Base-by-base conservation (phyloP, 371 early-diverging fungal species). In the Caulochytrium protostelioides region DNA sequence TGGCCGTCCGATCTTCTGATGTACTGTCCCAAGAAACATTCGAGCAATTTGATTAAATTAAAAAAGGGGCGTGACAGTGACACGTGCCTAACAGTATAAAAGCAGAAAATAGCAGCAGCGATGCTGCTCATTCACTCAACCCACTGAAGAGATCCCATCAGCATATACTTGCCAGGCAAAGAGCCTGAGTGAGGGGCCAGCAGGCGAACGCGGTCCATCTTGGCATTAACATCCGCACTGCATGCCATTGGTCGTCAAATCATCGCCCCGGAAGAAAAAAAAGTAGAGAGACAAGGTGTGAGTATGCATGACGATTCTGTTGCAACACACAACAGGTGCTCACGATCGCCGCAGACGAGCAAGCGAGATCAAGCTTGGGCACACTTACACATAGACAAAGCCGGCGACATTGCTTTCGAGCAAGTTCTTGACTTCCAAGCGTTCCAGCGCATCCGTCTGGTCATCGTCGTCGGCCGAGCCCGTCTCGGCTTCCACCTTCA, bases 141-240 rank as follows among this genome's bases (percentile, higher is more conserved):
- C 94, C 94, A 94, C 50, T 83, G 81, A 40, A 84, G 65, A 9
- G 72, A 46, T 9, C 79, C 87, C 65, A 84, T 63, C 27, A 86
- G 38, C 38, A 87, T 50, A 47, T 77, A 77, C 42, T 67, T 70
- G 30, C 73, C 74, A 8, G 86, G 87, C 42, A 94, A 55, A 33
- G 76, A 61, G 2, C 86, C 86, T 2, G 89, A 83, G 19, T 75
- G 73, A 4, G 95, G 95, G 6, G 82, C 66, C 17, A 89, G 40
- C 15, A 91, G 57, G 0, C 78, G 84, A 46, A 91, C 43, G 44
- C 76, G 80, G 28, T 65, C 52, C 39, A 76, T 78, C 2, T 50
- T 59, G 30, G 72, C 79, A 47, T 86, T 79, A 6, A 89, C 76
- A 37, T 79, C 80, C 3, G 83, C 76, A 18, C 78, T 75, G 19